phyloP scores from a whole-genome alignment of 257 asterid species.

The Jasminum sambac region DNA sequence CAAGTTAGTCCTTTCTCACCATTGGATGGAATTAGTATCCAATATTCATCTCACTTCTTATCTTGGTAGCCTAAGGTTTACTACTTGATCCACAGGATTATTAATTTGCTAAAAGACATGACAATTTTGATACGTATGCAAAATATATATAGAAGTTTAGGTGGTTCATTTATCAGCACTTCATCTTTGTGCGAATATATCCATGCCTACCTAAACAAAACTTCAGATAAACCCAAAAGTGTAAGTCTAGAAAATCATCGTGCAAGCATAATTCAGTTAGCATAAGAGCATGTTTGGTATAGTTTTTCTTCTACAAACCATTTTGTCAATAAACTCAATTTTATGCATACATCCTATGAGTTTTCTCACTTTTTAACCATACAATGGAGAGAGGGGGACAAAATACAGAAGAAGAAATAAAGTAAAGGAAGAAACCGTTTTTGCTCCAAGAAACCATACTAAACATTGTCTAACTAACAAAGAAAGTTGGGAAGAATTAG shows the following conservation, averaged over 20 bases:
- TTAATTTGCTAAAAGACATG: not conserved
- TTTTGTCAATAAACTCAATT: too few relatives aligned
- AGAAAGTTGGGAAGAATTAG: not conserved
- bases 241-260: not conserved
- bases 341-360: too few relatives aligned
- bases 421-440: too few relatives aligned
- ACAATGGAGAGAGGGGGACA: too few relatives aligned
- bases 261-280: constrained; percentile 6
- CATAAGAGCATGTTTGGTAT: too few relatives aligned
- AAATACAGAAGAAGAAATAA: too few relatives aligned
- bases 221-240: not conserved
- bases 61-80: not conserved
- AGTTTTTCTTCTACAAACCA: too few relatives aligned
- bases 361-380: too few relatives aligned
- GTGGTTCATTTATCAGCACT: not conserved
- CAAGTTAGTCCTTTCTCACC: not conserved
- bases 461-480: too few relatives aligned
- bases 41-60: not conserved
- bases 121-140: not conserved
- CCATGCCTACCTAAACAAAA: not conserved
- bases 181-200: not conserved
- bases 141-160: not conserved
- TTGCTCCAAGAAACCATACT: too few relatives aligned
- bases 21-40: not conserved
- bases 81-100: not conserved